These are phyloP conservation scores for Isoetes taiwanensis DNA, from an alignment of 75 land plant species.

Conservation along the genomic window DNA sequence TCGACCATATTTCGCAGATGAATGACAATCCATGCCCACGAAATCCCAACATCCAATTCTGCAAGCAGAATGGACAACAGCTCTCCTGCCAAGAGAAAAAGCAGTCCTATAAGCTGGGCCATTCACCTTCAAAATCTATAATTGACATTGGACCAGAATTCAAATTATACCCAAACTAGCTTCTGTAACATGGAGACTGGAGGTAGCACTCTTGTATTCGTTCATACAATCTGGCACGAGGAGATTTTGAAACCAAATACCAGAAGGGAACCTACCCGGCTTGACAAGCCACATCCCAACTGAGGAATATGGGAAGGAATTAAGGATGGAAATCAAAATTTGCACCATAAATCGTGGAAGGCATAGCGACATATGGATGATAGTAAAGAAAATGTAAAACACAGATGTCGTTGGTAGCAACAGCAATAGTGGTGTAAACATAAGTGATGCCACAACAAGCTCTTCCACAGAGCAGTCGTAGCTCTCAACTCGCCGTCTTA, in stretches of 20 bases:
- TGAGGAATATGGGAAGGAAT: constrained; percentile 69
- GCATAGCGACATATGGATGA: constrained; percentile 36
- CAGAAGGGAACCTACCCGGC: constrained; percentile 73
- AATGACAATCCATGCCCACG: constrained; percentile 24
- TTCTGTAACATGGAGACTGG: too few species aligned
- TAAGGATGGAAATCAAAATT: constrained; percentile 40
- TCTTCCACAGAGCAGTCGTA: constrained; percentile 85
- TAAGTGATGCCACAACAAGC: constrained; percentile 89
- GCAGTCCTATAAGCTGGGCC: too few species aligned
- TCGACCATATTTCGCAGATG: constrained; percentile 42
- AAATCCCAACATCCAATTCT: constrained; percentile 27
- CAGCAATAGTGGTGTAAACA: constrained; percentile 81
- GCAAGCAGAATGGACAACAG: constrained; percentile 39
- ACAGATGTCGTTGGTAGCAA: constrained; percentile 93
- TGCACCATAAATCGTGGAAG: constrained; percentile 41
- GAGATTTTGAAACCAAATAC: constrained; percentile 48
- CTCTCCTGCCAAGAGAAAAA: constrained; percentile 68
- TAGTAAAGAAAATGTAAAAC: constrained; percentile 83
- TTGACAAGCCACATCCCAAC: constrained; percentile 62
- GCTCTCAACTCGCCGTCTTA: constrained; percentile 72
- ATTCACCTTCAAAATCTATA: too few species aligned
- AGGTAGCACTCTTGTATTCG: too few species aligned
- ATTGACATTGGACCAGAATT: too few species aligned
- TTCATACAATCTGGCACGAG: too few species aligned
- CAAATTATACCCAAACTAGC: too few species aligned